Conservation (phyloP, 805 yeast genomes). For the Diddensiella transvaalensis region DNA sequence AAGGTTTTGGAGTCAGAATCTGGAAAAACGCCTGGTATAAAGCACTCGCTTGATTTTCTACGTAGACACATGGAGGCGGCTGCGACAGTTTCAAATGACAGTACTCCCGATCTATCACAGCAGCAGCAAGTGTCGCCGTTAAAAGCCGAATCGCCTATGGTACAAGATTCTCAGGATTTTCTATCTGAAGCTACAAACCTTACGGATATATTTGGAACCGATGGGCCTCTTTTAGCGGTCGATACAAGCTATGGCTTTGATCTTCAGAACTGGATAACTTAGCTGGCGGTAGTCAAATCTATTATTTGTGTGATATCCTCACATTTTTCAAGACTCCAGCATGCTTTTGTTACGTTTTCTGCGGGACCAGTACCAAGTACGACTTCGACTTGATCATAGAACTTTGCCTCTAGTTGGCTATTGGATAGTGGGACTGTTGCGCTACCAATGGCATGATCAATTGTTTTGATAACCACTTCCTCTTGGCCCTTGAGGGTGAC, state of each 20-base stretch:
- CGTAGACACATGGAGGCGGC: background rate
- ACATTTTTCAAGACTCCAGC: conserved; percentile 1
- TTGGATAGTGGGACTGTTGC: conserved; percentile 2
- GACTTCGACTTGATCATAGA: conserved; percentile 8
- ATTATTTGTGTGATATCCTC: conserved; percentile 1
- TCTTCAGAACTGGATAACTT: conserved; percentile 6
- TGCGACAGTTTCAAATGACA: background rate
- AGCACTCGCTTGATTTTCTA: conserved; percentile 5
- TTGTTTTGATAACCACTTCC: background rate
- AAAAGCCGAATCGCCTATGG: background rate
- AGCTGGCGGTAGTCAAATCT: background rate
- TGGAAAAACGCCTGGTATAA: conserved; percentile 8
- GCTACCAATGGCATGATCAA: conserved; percentile 10
- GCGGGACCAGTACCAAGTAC: conserved; percentile 5
- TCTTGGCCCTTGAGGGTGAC: background rate
- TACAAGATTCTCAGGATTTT: background rate
- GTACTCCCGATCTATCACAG: background rate
- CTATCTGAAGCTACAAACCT: background rate
- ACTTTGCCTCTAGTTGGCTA: conserved; percentile 6
- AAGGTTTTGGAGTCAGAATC: conserved; percentile 7
- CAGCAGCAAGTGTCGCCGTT: background rate
- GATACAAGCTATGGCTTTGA: conserved; percentile 9
- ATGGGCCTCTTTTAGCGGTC: background rate
- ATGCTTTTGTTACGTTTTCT: conserved; percentile 4
- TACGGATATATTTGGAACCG: background rate